These are phyloP conservation scores for Brassica juncea DNA, from an alignment of 345 rosid genomes.

Conservation along the genomic window DNA sequence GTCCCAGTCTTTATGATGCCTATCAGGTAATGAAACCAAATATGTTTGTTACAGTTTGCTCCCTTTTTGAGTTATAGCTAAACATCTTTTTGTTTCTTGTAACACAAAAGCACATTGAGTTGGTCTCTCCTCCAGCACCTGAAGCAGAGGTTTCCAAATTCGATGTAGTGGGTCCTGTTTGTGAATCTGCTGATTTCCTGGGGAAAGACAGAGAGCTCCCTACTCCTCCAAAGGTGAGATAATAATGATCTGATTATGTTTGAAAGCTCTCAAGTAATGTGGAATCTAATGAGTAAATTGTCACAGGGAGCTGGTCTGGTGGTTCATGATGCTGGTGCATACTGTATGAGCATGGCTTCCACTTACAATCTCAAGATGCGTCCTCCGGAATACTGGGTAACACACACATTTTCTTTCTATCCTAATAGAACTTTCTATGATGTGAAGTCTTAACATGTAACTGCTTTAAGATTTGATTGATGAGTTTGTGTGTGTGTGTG, in stretches of 20 bases:
- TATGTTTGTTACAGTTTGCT: neutral
- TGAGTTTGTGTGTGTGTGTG: neutral
- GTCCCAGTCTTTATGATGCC: constrained; percentile 96
- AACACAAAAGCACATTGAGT: constrained; percentile 78
- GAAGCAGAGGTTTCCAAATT: constrained; percentile 66
- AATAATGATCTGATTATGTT: neutral
- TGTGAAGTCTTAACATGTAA: neutral
- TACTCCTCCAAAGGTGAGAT: constrained; percentile 70
- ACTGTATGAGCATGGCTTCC: constrained; percentile 99
- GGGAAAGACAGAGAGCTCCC: constrained; percentile 96
- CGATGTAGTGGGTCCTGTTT: constrained; percentile 98
- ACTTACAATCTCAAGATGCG: constrained; percentile 99
- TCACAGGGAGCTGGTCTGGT: constrained; percentile 88
- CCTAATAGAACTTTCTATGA: neutral
- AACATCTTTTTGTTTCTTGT: constrained; percentile 26
- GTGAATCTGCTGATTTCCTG: constrained; percentile 98
- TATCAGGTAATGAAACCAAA: constrained; percentile 73
- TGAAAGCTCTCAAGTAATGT: neutral
- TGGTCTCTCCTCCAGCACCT: constrained; percentile 75
- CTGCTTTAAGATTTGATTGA: neutral
- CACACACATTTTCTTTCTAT: neutral
- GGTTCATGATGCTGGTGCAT: constrained; percentile 98
- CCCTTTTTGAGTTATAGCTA: neutral
- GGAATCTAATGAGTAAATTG: constrained; percentile 29
- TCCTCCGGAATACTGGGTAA: constrained; percentile 99